Percentiles rank a stretch among this genome's conserved stretches.
Conservation (phyloP, 805 yeast species). For the Myxozyma neglecta region DNA sequence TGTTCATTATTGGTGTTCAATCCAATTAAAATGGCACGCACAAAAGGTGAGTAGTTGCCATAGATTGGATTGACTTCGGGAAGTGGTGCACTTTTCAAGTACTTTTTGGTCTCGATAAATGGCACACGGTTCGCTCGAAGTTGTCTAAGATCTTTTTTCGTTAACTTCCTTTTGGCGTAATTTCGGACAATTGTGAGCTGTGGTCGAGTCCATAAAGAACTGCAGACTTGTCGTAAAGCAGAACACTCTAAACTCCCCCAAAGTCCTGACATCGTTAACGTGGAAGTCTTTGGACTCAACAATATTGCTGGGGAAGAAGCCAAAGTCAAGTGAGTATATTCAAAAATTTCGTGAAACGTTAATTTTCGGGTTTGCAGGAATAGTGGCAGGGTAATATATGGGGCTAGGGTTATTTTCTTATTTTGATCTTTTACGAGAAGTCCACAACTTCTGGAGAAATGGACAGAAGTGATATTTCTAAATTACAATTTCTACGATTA, state of each 20-base stretch:
- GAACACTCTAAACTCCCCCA: background rate
- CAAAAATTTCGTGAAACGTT: too few species aligned
- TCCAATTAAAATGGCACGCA: constrained; percentile 14
- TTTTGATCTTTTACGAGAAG: too few species aligned
- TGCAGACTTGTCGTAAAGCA: background rate
- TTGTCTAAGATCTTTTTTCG: constrained; percentile 14
- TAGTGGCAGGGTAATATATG: too few species aligned
- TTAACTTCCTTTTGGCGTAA: constrained; percentile 6
- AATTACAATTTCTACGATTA: too few species aligned
- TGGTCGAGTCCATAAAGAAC: background rate
- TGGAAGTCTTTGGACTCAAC: too few species aligned
- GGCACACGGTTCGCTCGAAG: constrained; percentile 23
- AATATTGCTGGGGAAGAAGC: too few species aligned
- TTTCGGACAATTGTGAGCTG: constrained; percentile 1
- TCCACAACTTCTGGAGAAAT: too few species aligned
- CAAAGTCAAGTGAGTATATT: too few species aligned
- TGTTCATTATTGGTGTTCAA: constrained; percentile 14
- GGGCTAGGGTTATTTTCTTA: too few species aligned
- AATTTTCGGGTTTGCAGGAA: too few species aligned
- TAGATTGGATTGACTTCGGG: constrained; percentile 19
- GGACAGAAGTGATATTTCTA: too few species aligned
- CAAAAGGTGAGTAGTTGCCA: constrained; percentile 20
- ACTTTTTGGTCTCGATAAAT: constrained; percentile 17
- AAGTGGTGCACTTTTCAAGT: constrained; percentile 6
- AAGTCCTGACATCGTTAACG: background rate